Evolutionary conservation across 108 stramenopile species (phyloP).

Genomic region (Poteriospumella lacustris): DNA sequence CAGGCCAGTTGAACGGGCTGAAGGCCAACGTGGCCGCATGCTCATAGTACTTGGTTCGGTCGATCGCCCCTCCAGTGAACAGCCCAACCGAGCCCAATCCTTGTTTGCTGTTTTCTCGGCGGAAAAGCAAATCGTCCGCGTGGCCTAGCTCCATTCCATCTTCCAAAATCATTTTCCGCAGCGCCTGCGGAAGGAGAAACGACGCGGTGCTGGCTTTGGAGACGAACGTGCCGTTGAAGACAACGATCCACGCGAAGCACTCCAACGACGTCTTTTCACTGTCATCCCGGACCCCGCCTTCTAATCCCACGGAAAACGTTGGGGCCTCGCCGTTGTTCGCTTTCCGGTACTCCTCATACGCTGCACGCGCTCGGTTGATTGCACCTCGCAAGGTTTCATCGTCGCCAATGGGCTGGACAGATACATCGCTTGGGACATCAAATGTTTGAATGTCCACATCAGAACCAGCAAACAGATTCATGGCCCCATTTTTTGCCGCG

Average conservation of each 20-base stretch:
- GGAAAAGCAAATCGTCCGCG: conserved; percentile 64
- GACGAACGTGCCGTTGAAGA: conserved; percentile 52
- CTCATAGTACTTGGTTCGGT: conserved; percentile 71
- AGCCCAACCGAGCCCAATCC: conserved; percentile 68
- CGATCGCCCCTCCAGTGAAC: conserved; percentile 71
- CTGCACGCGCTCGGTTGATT: conserved; percentile 66
- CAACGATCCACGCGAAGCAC: conserved; percentile 88
- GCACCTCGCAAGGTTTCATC: conserved; percentile 71
- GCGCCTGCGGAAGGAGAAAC: conserved; percentile 66
- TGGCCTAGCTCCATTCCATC: conserved; percentile 79
- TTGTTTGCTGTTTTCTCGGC: neutral
- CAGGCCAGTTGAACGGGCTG: conserved; percentile 55
- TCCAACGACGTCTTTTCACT: conserved; percentile 36
- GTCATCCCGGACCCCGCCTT: conserved; percentile 74
- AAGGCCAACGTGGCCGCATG: conserved; percentile 74
- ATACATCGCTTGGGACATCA: conserved; percentile 45
- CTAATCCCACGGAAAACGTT: conserved; percentile 74
- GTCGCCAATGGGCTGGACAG: conserved; percentile 82
- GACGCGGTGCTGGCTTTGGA: conserved; percentile 64
- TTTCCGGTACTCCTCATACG: conserved; percentile 39
- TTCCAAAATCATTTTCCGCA: conserved; percentile 58
- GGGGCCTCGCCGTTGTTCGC: neutral
- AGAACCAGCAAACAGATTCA: conserved; percentile 25
- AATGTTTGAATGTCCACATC: conserved; percentile 2
- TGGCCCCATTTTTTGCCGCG: conserved; percentile 61